Evolutionary conservation across 306 rosid species (phyloP), one percentile per base, ranked within the genome.

Genomic region (Prunus salicina): DNA sequence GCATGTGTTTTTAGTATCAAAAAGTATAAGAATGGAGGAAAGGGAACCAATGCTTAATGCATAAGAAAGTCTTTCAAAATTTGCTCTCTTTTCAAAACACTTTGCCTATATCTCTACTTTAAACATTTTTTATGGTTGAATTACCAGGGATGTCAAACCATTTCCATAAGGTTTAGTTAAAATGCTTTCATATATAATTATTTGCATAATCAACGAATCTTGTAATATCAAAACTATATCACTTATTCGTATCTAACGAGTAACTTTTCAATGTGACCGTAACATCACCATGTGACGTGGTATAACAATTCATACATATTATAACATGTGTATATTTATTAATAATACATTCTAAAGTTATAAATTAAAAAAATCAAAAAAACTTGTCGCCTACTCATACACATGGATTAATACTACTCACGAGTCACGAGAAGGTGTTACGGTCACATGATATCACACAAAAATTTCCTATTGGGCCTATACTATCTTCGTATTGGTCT

Each of bases 1-100:
- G 28, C 77, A 73, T 71, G 49, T 79, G 74, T 63, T 46, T 55
- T 69, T 50, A 72, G 56, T 57, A 20, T 71, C 69, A 69, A 77
- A 74, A 77, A 72, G 63, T 80, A 67, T 73, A 24, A 56, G 70
- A 45, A 49, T 19, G 27, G 34, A 32, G 53, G 72, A 82, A 91
- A 87, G 71, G 86, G 22, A 68, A 67, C 47, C 58, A 14, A 89
- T 84, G 82, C 93, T 89, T 90, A 87, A 84, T 52, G 84, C 89
- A 77, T 81, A 91, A 91, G 96, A 78, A 91, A 91, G 90, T 82
- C 70, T 7, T 71, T 58, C 78, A 16, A 66, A 73, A 64, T 62
- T 69, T 24, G 72, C 65, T 79, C 12, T 38, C 43, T 62, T 62
- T 62, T 62, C 3, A 6, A 30, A 22, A 15, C 14, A 28, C 38